Percentiles rank a stretch among this genome's conserved stretches.
Evolutionary conservation across 2,329 filamentous ascomycete species (phyloP).

Genomic region (Orbilia ellipsospora): DNA sequence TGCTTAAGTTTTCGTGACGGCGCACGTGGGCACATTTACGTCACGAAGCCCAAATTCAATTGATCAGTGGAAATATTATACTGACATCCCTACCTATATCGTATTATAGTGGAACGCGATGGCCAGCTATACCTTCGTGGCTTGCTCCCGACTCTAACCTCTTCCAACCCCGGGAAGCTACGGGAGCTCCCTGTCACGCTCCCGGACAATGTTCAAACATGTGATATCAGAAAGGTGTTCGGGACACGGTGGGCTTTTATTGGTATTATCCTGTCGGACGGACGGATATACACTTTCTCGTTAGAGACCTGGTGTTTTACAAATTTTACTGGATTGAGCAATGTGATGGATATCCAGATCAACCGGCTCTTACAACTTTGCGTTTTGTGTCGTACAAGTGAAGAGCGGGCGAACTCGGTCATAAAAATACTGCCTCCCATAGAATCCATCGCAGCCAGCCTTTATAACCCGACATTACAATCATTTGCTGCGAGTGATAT

Average conservation of each 20-base stretch:
- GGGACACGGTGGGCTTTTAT: conserved; percentile 45
- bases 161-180: background rate
- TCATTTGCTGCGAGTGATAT: background rate
- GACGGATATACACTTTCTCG: conserved; percentile 25
- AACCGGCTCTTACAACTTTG: conserved; percentile 28
- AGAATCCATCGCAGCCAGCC: conserved; percentile 16
- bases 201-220: background rate
- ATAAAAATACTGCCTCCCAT: conserved; percentile 22
- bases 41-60: too few species aligned
- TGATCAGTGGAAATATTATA: conserved; percentile 5
- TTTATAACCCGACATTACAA: conserved; percentile 29
- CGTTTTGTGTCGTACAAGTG: conserved; percentile 9
- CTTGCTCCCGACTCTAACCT: conserved; percentile 22
- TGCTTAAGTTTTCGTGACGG: background rate
- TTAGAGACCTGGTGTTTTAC: conserved; percentile 24
- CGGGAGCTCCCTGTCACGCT: conserved; percentile 31
- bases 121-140: conserved; percentile 31
- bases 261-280: conserved; percentile 26
- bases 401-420: too few species aligned
- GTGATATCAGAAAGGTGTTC: conserved; percentile 28
- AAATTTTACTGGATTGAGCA: background rate
- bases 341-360: conserved; percentile 28
- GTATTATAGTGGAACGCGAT: conserved; percentile 40
- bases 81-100: conserved; percentile 9
- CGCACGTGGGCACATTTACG: background rate